Evolutionary conservation across 345 rosid species (phyloP).

Genomic region (Hibiscus tridactylites): DNA sequence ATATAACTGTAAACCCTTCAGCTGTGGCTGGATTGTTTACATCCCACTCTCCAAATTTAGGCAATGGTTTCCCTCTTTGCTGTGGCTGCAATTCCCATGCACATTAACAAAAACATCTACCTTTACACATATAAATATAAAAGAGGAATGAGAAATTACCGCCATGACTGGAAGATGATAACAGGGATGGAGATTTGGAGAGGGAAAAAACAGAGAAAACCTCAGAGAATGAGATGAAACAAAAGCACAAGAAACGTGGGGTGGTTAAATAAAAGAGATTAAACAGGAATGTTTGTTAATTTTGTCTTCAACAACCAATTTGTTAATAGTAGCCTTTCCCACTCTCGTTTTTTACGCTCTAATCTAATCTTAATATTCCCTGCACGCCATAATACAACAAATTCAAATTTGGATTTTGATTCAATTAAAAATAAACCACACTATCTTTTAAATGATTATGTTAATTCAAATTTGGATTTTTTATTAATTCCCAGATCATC

Average conservation of each 20-base stretch:
- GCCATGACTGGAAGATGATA: not conserved
- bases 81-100: conserved; percentile 9
- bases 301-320: not conserved
- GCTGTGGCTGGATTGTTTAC: conserved; percentile 96
- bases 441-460: no score
- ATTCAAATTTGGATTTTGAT: no score
- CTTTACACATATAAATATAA: no score
- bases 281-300: not conserved
- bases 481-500: no score
- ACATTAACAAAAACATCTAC: no score
- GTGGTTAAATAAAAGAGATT: not conserved
- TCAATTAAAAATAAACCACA: no score
- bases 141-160: not conserved
- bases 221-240: not conserved
- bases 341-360: no score
- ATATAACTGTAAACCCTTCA: conserved; percentile 68
- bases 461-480: no score
- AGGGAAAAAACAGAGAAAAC: not conserved
- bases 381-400: no score
- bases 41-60: conserved; percentile 98
- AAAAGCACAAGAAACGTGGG: not conserved
- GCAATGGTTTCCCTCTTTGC: conserved; percentile 83
- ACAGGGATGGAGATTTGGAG: not conserved
- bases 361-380: no score
- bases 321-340: not conserved